Base-by-base conservation (phyloP, 768 basidiomycete species). In the Pisolithus microcarpus region DNA sequence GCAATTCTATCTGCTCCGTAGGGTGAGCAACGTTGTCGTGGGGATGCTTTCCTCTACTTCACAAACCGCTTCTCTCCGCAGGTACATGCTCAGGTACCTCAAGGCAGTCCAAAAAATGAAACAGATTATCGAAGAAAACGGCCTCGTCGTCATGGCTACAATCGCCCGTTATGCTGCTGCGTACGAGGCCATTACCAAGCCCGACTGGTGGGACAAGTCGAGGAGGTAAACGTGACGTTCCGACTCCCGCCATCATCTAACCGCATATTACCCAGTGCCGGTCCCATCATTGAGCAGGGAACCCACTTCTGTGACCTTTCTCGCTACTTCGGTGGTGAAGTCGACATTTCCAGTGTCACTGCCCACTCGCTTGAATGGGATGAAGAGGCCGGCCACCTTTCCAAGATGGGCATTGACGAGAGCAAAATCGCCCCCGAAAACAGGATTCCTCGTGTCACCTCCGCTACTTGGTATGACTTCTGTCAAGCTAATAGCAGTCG, bases 291-390 rank as follows among this genome's bases (percentile, higher is more conserved):
- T 56, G 91, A 92, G 67, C 88, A 92, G 72, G 94, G 91, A 43
- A 98, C 95, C 13, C 95, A 98, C 73, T 95, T 97, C 72, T 93
- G 91, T 60, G 93, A 97, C 71, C 78, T 96, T 40, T 96, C 92
- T 38, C 86, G 95, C 58, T 95, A 95, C 75, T 97, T 98, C 63
- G 95, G 94, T 47, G 95, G 95, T 15, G 90, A 95, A 57, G 91
- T 96, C 52, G 90, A 96, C 62, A 82, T 94, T 54, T 71, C 81
- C 47, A 79, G 78, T 31, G 87, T 91, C 38, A 72, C 66, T 37
- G 95, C 94, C 15, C 90, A 92, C 63, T 91, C 93, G 8, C 77
- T 97, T 30, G 94, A 95, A 64, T 92, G 87, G 87, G 75, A 91
- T 64, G 94, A 97, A 68, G 79, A 82, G 56, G 87, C 95, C 9